phyloP scores from a whole-genome alignment of 768 basidiomycete genomes.

The Phlebiopsis gigantea region DNA sequence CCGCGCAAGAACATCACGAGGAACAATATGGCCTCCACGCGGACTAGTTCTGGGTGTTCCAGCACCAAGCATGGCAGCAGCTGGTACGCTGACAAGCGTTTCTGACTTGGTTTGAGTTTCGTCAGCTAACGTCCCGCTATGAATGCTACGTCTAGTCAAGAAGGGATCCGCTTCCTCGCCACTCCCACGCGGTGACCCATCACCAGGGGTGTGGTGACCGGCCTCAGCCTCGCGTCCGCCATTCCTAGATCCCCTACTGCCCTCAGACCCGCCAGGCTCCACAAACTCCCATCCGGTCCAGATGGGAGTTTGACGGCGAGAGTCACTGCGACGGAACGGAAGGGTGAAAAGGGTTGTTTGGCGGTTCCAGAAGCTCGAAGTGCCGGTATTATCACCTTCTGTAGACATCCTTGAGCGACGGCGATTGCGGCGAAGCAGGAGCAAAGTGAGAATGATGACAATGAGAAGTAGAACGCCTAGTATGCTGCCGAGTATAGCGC shows the following conservation, averaged over 20 bases:
- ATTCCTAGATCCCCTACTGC: constrained; percentile 4
- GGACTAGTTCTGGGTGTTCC: constrained; percentile 25
- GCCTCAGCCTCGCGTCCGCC: constrained; percentile 3
- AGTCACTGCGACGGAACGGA: constrained; percentile 7
- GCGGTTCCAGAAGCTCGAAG: constrained; percentile 37
- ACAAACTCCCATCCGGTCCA: constrained; percentile 30
- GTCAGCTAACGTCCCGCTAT: constrained; percentile 13
- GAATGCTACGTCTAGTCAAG: constrained; percentile 23
- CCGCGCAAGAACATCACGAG: constrained; percentile 30
- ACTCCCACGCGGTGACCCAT: constrained; percentile 63
- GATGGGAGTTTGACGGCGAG: constrained; percentile 20
- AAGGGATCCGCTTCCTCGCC: constrained; percentile 70
- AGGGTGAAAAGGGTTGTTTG: constrained; percentile 22
- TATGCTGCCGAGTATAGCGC: constrained; percentile 55
- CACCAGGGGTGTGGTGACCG: constrained; percentile 32
- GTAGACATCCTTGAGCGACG: constrained; percentile 14
- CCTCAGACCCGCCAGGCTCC: constrained; percentile 17
- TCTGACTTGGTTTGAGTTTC: constrained; percentile 23
- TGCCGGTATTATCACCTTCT: constrained; percentile 15
- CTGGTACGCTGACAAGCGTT: constrained; percentile 26
- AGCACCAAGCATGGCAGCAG: constrained; percentile 14
- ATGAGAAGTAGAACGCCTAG: constrained; percentile 56
- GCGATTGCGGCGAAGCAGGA: constrained; percentile 31
- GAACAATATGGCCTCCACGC: constrained; percentile 29
- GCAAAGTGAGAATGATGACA: constrained; percentile 42